These are phyloP conservation scores for Zoysia pacifica DNA, from an alignment of 176 grass and related monocot genomes.

Conservation along the genomic window DNA sequence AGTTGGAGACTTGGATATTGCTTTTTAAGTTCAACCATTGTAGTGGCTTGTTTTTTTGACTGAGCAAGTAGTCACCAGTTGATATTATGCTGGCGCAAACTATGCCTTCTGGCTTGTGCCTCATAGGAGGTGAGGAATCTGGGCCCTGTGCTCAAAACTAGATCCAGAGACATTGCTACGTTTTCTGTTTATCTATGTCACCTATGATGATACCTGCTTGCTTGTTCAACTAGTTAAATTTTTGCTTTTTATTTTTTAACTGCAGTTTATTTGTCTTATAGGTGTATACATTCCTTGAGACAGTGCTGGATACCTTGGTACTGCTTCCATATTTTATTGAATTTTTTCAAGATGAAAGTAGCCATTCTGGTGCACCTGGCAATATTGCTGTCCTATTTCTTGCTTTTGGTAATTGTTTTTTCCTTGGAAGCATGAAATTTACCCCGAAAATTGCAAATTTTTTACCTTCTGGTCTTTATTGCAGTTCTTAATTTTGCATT, in stretches of 20 bases:
- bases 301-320: slow-evolving; percentile 59
- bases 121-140: background rate
- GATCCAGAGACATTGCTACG: background rate
- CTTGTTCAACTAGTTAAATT: slow-evolving; percentile 13
- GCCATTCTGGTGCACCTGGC: slow-evolving; percentile 48
- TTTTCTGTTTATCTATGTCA: slow-evolving; percentile 6
- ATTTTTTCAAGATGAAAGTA: slow-evolving; percentile 68
- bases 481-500: slow-evolving; percentile 93
- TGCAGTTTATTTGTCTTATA: slow-evolving; percentile 37
- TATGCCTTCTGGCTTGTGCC: slow-evolving; percentile 29
- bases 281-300: slow-evolving; percentile 81
- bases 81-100: background rate
- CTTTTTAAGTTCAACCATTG: background rate
- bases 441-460: slow-evolving; percentile 10
- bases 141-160: background rate
- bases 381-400: slow-evolving; percentile 76
- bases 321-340: slow-evolving; percentile 74
- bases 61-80: background rate
- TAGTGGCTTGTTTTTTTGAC: background rate
- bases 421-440: slow-evolving; percentile 23
- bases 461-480: slow-evolving; percentile 41
- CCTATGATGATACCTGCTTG: slow-evolving; percentile 10
- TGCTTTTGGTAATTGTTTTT: slow-evolving; percentile 64
- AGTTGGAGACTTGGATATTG: background rate
- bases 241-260: slow-evolving; percentile 25